Evolutionary conservation across 2,329 filamentous ascomycete genomes (phyloP).

Genomic region (Scytalidium lignicola): DNA sequence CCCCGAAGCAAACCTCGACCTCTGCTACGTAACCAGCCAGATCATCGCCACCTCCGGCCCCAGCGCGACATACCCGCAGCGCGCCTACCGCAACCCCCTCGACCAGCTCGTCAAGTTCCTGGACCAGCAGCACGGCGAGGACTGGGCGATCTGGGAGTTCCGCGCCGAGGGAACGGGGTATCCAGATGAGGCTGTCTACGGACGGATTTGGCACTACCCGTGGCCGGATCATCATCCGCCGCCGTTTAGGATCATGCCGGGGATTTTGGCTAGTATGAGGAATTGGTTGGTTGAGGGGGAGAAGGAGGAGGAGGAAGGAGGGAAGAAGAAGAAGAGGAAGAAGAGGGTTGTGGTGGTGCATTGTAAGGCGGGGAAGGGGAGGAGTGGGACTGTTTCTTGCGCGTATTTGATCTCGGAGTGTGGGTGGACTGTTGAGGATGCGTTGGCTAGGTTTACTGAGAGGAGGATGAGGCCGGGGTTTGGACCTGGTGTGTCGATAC

Average conservation of each 20-base stretch:
- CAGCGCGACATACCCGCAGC: slow-evolving; percentile 80
- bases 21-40: slow-evolving; percentile 91
- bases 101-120: slow-evolving; percentile 83
- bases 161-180: slow-evolving; percentile 95
- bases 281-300: slow-evolving; percentile 67
- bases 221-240: slow-evolving; percentile 98
- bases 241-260: slow-evolving; percentile 81
- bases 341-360: slow-evolving; percentile 81
- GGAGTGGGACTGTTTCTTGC: slow-evolving; percentile 82
- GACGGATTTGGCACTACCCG: slow-evolving; percentile 82
- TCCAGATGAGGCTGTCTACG: slow-evolving; percentile 82
- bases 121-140: slow-evolving; percentile 71
- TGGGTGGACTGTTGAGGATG: slow-evolving; percentile 60
- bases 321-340: slow-evolving; percentile 20
- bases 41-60: slow-evolving; percentile 76
- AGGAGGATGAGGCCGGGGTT: slow-evolving; percentile 85
- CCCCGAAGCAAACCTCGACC: slow-evolving; percentile 80
- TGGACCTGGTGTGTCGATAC: slow-evolving; percentile 85
- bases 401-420: slow-evolving; percentile 89
- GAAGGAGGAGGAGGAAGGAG: slow-evolving; percentile 19
- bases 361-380: slow-evolving; percentile 94
- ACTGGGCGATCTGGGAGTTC: slow-evolving; percentile 98
- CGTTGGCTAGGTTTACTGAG: slow-evolving; percentile 67
- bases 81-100: slow-evolving; percentile 89
- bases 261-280: slow-evolving; percentile 88